These are phyloP conservation scores for Nigrospora oryzae DNA, from an alignment of 2,329 filamentous ascomycete species.

Conservation along the genomic window DNA sequence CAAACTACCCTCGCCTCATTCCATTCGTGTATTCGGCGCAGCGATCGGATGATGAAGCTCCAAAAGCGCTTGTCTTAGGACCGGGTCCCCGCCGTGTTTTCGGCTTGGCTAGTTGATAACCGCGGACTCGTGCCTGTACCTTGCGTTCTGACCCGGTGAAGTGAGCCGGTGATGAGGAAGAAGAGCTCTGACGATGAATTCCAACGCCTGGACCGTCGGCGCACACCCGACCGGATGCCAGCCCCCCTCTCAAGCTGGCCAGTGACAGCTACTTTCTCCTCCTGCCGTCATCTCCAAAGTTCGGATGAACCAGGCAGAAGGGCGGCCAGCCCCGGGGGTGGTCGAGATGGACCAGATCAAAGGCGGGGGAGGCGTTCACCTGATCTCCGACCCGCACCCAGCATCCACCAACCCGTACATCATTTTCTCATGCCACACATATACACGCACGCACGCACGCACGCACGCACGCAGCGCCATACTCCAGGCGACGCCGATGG, in stretches of 20 bases:
- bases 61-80: conserved; percentile 6
- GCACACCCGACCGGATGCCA: background rate
- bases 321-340: too few species aligned
- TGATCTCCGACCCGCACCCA: too few species aligned
- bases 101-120: conserved; percentile 24
- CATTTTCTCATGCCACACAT: too few species aligned
- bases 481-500: too few species aligned
- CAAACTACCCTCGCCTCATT: background rate
- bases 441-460: too few species aligned
- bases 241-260: background rate
- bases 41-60: conserved; percentile 42
- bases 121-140: conserved; percentile 18
- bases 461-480: too few species aligned
- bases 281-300: too few species aligned
- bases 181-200: conserved; percentile 45
- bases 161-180: conserved; percentile 43
- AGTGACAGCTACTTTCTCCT: background rate
- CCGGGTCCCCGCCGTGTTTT: conserved; percentile 14
- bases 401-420: too few species aligned
- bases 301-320: too few species aligned
- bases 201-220: background rate
- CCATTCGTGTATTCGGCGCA: background rate
- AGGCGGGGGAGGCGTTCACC: too few species aligned
- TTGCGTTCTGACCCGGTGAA: conserved; percentile 25
- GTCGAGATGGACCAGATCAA: too few species aligned